A percentile compares a stretch with the other conserved stretches of the same genome.
Conservation (phyloP, 2,329 filamentous ascomycete genomes). For the Didymellaceae sp. region DNA sequence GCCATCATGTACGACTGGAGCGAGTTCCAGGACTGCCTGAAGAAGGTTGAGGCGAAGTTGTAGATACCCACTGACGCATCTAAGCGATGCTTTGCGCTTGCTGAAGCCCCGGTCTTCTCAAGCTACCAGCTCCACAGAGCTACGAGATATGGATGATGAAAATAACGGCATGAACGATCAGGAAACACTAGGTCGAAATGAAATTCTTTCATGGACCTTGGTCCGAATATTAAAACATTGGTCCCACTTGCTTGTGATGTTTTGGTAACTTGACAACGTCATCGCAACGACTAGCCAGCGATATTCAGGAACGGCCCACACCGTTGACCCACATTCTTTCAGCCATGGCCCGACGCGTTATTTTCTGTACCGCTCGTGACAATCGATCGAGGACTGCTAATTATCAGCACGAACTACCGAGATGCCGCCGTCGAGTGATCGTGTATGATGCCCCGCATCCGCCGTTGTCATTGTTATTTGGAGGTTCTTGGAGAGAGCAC, state of each 20-base stretch:
- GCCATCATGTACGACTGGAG: constrained; percentile 61
- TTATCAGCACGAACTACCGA: too few relatives aligned
- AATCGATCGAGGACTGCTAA: constrained; percentile 7
- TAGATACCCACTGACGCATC: constrained; percentile 26
- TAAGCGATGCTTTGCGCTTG: constrained; percentile 21
- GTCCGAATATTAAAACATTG: neutral
- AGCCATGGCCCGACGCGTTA: neutral
- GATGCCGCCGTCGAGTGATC: too few relatives aligned
- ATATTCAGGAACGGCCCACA: constrained; percentile 14
- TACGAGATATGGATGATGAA: constrained; percentile 31
- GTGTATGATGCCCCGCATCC: neutral
- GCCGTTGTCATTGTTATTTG: too few relatives aligned
- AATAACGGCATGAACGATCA: constrained; percentile 22
- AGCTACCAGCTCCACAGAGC: constrained; percentile 22
- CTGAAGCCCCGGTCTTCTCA: constrained; percentile 19
- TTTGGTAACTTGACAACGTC: constrained; percentile 6
- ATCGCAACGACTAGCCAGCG: neutral
- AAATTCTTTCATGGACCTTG: constrained; percentile 5
- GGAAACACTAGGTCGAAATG: constrained; percentile 25
- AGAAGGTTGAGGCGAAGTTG: constrained; percentile 55
- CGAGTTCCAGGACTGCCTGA: constrained; percentile 57
- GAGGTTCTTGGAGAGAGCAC: neutral
- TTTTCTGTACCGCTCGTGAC: neutral
- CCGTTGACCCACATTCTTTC: constrained; percentile 3
- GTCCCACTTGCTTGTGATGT: constrained; percentile 7